phyloP scores from a whole-genome alignment of 2,329 filamentous ascomycete genomes.

The Pestalotiopsis sp. region DNA sequence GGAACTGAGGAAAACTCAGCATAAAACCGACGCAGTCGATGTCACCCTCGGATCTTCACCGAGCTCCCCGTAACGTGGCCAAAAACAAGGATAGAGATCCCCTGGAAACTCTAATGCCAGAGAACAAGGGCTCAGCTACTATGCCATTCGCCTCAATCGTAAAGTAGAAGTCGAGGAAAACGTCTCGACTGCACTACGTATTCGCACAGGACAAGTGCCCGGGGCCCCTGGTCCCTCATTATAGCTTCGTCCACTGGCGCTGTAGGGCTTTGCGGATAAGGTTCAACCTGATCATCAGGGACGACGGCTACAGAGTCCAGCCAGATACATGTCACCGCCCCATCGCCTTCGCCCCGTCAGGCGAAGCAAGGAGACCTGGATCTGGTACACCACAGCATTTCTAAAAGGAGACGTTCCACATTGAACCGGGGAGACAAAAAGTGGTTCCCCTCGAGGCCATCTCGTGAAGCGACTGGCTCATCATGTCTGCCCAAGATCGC shows the following conservation, averaged over 20 bases:
- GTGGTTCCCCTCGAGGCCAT: neutral
- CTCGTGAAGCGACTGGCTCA: conserved; percentile 8
- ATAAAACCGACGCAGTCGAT: neutral
- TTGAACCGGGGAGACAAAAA: neutral
- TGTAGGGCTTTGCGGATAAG: neutral
- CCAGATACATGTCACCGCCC: neutral
- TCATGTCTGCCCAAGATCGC: conserved; percentile 3
- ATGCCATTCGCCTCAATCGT: neutral
- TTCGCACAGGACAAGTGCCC: neutral
- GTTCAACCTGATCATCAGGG: neutral
- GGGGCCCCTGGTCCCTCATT: conserved; percentile 4
- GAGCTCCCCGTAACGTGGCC: conserved; percentile 5
- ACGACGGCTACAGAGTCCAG: neutral
- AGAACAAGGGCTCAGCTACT: neutral
- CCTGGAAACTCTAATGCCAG: conserved; percentile 16
- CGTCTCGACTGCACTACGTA: neutral
- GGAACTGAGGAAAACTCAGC: neutral
- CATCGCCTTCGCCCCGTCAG: neutral
- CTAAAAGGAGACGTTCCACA: neutral
- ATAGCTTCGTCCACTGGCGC: neutral
- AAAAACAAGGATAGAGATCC: conserved; percentile 21
- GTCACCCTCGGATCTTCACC: neutral
- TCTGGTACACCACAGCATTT: neutral
- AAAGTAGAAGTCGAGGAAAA: neutral
- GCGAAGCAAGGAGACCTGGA: neutral